phyloP scores from a whole-genome alignment of 1,284 basidiomycete genomes.

The Boletus holoroseus region DNA sequence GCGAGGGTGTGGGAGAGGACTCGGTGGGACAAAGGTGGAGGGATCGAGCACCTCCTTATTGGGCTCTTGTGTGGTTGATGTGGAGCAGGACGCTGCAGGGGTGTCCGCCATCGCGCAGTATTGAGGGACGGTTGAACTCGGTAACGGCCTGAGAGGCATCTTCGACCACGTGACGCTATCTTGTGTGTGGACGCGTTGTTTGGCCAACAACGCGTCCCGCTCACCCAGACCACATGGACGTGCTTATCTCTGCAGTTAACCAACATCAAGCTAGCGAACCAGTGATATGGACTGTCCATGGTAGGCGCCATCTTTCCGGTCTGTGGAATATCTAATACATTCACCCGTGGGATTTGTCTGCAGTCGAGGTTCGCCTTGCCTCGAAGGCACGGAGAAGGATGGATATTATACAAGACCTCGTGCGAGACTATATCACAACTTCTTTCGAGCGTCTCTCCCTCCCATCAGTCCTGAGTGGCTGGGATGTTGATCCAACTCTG shows the following conservation, averaged over 20 bases:
- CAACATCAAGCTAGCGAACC: conserved; percentile 7
- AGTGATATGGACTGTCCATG: conserved; percentile 53
- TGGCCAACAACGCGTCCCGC: conserved; percentile 26
- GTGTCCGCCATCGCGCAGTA: conserved; percentile 15
- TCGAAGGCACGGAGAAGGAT: conserved; percentile 62
- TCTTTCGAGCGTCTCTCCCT: conserved; percentile 58
- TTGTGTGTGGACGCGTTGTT: conserved; percentile 41
- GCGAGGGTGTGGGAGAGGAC: conserved; percentile 40
- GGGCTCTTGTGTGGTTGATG: conserved; percentile 6
- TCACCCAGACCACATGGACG: conserved; percentile 18
- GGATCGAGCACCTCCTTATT: conserved; percentile 36
- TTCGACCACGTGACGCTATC: conserved; percentile 21
- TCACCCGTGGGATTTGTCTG: not conserved
- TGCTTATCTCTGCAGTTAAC: not conserved
- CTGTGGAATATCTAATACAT: not conserved
- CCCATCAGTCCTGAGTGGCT: conserved; percentile 64
- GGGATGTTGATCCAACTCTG: conserved; percentile 70
- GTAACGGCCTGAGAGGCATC: not conserved
- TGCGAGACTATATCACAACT: conserved; percentile 55
- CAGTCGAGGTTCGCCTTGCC: conserved; percentile 81
- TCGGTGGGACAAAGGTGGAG: conserved; percentile 57
- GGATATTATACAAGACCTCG: conserved; percentile 62
- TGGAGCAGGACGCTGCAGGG: conserved; percentile 5
- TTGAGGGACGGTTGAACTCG: not conserved
- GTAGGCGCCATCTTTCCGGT: conserved; percentile 33